Base-by-base conservation (phyloP, 257 asterid genomes). In the Paulownia fortunei region DNA sequence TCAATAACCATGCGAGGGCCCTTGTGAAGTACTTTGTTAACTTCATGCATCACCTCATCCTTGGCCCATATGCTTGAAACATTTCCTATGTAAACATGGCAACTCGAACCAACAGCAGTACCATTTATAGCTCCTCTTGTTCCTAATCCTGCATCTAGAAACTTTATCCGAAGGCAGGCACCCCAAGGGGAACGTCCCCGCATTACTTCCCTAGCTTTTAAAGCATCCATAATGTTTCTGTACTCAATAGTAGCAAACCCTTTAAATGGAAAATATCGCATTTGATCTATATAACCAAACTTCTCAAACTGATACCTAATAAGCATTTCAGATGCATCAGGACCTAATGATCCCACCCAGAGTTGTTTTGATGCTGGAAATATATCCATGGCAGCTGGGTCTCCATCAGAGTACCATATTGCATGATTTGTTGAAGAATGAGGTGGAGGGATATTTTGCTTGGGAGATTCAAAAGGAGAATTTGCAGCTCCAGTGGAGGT, bases 181-280 rank as follows among this genome's bases (percentile, higher is more conserved):
- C 97, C 97, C 96, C 97, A 90, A 79, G 88, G 93, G 42, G 94
- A 86, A 77, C 79, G 82, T 26, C 97, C 95, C 27, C 89, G 88
- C 97, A 94, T 94, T 69, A 81, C 82, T 84, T 92, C 97, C 83
- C 98, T 86, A 72, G 97, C 98, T 84, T 84, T 94, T 76, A 92
- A 74, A 71, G 97, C 96, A 79, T 92, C 97, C 91, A 89, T 79
- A 78, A 94, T 85, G 84, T 88, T 88, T 74, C 88, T 86, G 71
- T 89, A 94, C 83, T 89, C 96, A 59, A 94, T 76, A 65, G 90
- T 80, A 69, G 92, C 97, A 89, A 86, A 90, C 37, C 97, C 94
- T 76, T 87, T 89, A 42, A 66, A 79, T 52, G 94, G 91, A 69
- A 80, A 77, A 81, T 64, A 89, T 39, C 79, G 83, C 70, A 94